Conservation (phyloP, 805 yeast genomes). For the Lachancea fermentati region DNA sequence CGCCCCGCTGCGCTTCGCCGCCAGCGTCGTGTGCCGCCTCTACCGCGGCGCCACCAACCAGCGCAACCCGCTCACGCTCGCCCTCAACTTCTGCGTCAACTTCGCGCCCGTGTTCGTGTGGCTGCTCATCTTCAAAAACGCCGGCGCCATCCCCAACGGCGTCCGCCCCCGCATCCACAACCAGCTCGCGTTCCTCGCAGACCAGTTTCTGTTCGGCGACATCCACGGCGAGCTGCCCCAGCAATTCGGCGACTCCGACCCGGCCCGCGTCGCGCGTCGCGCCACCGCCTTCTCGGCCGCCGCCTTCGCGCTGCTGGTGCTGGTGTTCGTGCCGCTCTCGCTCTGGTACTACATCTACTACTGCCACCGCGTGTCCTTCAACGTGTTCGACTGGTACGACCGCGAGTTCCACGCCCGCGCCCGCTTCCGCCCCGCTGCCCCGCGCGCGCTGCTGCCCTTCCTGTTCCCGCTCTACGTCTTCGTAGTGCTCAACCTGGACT, state of each 20-base stretch:
- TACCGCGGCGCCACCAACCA: constrained; percentile 30
- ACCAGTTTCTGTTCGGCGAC: constrained; percentile 29
- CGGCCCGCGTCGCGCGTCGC: constrained; percentile 8
- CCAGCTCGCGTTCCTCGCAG: constrained; percentile 37
- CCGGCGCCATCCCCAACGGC: constrained; percentile 48
- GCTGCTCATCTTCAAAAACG: constrained; percentile 54
- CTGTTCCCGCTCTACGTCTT: constrained; percentile 39
- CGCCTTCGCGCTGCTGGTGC: constrained; percentile 11
- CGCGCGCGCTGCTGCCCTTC: constrained; percentile 24
- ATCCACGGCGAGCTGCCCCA: constrained; percentile 25
- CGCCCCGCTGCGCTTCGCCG: too few species aligned
- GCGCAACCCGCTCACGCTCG: constrained; percentile 35
- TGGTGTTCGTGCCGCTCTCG: constrained; percentile 19
- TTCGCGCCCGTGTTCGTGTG: constrained; percentile 51
- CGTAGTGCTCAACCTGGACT: constrained; percentile 42
- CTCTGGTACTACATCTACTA: constrained; percentile 28
- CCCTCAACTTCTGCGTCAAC: constrained; percentile 42
- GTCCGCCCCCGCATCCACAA: constrained; percentile 51
- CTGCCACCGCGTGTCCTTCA: constrained; percentile 15
- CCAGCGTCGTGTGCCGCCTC: constrained; percentile 12
- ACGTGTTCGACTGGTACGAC: constrained; percentile 24
- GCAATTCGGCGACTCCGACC: constrained; percentile 13
- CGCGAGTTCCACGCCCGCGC: constrained; percentile 17
- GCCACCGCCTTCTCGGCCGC: constrained; percentile 14
- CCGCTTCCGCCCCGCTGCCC: constrained; percentile 16